A percentile compares a stretch with the other conserved stretches of the same genome.
phyloP scores from a whole-genome alignment of 352 stramenopile genomes.

The Phytophthora boehmeriae region DNA sequence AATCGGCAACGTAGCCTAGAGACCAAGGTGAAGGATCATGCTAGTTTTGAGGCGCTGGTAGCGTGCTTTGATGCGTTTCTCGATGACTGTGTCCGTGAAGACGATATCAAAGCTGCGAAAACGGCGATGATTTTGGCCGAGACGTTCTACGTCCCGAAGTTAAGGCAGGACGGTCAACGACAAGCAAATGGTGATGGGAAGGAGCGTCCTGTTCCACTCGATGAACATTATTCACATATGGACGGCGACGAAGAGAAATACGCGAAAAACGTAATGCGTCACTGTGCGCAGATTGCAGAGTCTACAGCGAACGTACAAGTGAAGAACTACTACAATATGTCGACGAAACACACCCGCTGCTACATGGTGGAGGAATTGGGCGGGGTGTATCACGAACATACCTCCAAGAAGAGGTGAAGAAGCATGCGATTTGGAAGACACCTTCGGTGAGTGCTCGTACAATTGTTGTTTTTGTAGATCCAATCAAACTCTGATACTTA shows the following conservation, averaged over 20 bases:
- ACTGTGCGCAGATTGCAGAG: constrained; percentile 28
- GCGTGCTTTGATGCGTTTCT: constrained; percentile 78
- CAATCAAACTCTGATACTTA: background rate
- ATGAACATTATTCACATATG: constrained; percentile 13
- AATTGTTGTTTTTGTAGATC: background rate
- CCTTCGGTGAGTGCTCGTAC: constrained; percentile 45
- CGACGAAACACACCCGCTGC: constrained; percentile 35
- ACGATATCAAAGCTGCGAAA: constrained; percentile 86
- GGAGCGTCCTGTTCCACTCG: background rate
- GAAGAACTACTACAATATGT: constrained; percentile 43
- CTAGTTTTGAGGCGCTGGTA: constrained; percentile 67
- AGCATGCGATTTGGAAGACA: constrained; percentile 85
- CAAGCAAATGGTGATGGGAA: constrained; percentile 2
- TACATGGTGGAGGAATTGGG: constrained; percentile 41
- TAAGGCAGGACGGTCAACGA: constrained; percentile 3
- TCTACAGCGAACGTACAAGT: constrained; percentile 34
- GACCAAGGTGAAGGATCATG: constrained; percentile 66
- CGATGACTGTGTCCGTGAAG: constrained; percentile 72
- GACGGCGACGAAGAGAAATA: constrained; percentile 13
- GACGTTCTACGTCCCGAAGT: constrained; percentile 71
- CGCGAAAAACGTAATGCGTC: constrained; percentile 18
- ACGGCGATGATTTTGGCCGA: constrained; percentile 89
- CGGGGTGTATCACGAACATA: constrained; percentile 71
- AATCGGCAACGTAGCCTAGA: constrained; percentile 84
- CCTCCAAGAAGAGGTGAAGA: constrained; percentile 84